A percentile compares a stretch with the other conserved stretches of the same genome.
Evolutionary conservation across 176 grass and related monocot genomes (phyloP).

Genomic region (Miscanthus lutarioriparius): DNA sequence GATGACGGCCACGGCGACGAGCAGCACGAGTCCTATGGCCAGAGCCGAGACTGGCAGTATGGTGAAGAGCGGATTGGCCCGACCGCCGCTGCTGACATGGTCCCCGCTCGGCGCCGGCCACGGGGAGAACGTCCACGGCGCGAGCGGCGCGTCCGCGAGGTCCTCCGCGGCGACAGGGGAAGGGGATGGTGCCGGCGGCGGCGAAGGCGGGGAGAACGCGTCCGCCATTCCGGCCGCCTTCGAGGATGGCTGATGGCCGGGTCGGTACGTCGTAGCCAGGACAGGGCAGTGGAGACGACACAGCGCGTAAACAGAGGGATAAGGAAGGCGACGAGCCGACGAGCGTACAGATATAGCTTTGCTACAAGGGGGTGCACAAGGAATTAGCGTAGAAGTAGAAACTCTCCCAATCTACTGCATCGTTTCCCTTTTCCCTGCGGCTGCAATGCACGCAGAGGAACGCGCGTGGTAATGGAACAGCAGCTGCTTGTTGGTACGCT

Average conservation of each 20-base stretch:
- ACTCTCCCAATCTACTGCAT: slow-evolving; percentile 39
- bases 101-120: slow-evolving; percentile 4
- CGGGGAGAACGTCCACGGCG: slow-evolving; percentile 31
- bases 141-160: slow-evolving; percentile 26
- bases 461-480: not conserved
- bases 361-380: not conserved
- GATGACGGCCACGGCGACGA: slow-evolving; percentile 38
- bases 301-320: not conserved
- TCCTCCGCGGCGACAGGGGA: slow-evolving; percentile 8
- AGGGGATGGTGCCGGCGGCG: slow-evolving; percentile 20
- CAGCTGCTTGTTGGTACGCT: not conserved
- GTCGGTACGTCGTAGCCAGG: not conserved
- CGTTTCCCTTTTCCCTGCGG: not conserved
- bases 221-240: slow-evolving; percentile 1
- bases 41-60: slow-evolving; percentile 47
- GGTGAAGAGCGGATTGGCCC: slow-evolving; percentile 33
- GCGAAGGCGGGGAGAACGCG: slow-evolving; percentile 26
- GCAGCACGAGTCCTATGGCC: slow-evolving; percentile 35
- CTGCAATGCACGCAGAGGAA: not conserved
- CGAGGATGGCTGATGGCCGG: not conserved
- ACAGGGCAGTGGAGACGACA: not conserved
- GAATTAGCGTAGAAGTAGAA: slow-evolving; percentile 14
- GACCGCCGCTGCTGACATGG: not conserved
- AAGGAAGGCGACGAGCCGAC: not conserved
- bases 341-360: not conserved